Evolutionary conservation across 257 asterid genomes (phyloP).

Genomic region (Jacaranda mimosifolia): DNA sequence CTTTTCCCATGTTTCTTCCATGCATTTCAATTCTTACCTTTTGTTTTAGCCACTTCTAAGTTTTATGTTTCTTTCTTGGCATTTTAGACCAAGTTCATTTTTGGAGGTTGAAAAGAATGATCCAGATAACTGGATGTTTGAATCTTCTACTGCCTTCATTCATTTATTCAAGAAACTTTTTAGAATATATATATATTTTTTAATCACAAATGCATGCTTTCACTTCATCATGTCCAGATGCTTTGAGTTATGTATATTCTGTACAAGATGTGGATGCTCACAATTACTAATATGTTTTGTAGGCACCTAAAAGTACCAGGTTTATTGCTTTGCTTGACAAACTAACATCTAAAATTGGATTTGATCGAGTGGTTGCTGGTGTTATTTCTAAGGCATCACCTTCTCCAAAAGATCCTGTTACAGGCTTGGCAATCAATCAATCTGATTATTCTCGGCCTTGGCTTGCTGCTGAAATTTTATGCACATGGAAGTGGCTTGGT

Average conservation of each 20-base stretch:
- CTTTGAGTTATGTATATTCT: slow-evolving; percentile 13
- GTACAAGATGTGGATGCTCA: slow-evolving; percentile 36
- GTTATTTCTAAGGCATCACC: slow-evolving; percentile 47
- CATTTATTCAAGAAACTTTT: slow-evolving; percentile 22
- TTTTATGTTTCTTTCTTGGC: too few species aligned
- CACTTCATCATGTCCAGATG: neutral
- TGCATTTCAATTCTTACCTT: too few species aligned
- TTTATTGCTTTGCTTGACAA: slow-evolving; percentile 74
- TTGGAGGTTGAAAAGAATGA: too few species aligned
- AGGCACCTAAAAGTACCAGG: slow-evolving; percentile 65
- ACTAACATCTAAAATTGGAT: slow-evolving; percentile 73
- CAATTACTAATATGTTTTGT: slow-evolving; percentile 38
- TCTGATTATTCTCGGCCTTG: slow-evolving; percentile 80
- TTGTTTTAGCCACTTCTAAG: too few species aligned
- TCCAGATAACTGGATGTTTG: too few species aligned
- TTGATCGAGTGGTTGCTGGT: slow-evolving; percentile 74
- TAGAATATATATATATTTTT: neutral
- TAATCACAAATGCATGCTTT: slow-evolving; percentile 2
- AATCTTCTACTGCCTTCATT: slow-evolving; percentile 4
- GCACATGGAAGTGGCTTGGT: slow-evolving; percentile 95
- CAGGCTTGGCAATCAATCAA: slow-evolving; percentile 43
- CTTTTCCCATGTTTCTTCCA: too few species aligned
- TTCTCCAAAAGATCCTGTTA: slow-evolving; percentile 51
- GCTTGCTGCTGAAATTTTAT: slow-evolving; percentile 97
- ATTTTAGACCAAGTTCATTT: too few species aligned